Conservation (phyloP, 2,329 filamentous ascomycete genomes). For the Phialophora macrospora region DNA sequence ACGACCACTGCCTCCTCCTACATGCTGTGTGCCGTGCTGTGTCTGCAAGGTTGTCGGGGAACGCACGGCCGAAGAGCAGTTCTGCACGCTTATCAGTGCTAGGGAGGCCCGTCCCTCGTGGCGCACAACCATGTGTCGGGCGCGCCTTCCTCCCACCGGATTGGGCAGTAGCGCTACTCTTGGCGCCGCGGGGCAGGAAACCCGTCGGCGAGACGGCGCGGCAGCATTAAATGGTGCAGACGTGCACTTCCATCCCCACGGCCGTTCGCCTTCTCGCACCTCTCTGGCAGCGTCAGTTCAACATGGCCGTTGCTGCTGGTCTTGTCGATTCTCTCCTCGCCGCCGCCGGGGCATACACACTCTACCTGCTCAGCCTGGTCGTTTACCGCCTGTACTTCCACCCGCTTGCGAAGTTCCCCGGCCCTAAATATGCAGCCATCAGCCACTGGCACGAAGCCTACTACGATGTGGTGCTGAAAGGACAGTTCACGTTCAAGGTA, state of each 20-base stretch:
- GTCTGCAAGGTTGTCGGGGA: neutral
- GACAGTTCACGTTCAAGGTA: constrained; percentile 15
- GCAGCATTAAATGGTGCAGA: too few species aligned
- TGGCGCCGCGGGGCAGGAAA: neutral
- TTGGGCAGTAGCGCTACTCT: neutral
- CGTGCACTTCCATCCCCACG: too few species aligned
- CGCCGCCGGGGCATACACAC: constrained; percentile 7
- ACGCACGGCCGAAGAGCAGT: neutral
- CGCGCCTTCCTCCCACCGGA: constrained; percentile 1
- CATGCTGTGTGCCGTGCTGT: too few species aligned
- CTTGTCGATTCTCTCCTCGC: constrained; percentile 2
- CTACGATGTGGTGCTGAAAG: constrained; percentile 10
- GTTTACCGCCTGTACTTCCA: constrained; percentile 16
- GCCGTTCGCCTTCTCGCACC: neutral
- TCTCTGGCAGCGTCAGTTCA: neutral
- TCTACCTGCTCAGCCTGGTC: constrained; percentile 7
- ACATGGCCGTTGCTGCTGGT: constrained; percentile 2
- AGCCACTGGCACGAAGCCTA: constrained; percentile 13
- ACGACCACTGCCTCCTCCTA: neutral
- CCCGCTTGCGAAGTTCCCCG: constrained; percentile 14
- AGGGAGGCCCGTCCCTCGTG: neutral
- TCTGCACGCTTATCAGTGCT: neutral
- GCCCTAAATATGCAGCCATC: constrained; percentile 9
- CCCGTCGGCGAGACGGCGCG: too few species aligned
- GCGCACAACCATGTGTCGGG: too few species aligned